Base-by-base conservation (phyloP, 1,284 basidiomycete genomes). In the Boletus mariae region DNA sequence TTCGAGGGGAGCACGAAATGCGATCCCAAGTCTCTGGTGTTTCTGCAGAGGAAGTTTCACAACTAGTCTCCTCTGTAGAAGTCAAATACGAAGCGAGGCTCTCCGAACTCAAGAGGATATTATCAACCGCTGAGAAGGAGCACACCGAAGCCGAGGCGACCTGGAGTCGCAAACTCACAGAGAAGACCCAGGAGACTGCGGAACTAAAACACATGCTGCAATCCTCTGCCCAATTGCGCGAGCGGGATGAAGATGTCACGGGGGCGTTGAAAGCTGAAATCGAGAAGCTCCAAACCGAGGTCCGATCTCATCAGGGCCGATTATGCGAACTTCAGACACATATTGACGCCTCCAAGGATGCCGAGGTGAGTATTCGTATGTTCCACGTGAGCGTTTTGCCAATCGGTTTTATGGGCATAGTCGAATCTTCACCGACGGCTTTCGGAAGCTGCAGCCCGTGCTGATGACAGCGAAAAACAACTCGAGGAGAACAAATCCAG, bases 121-220 rank as follows among this genome's bases (percentile, higher is more conserved):
- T 91, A 17, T 61, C 70, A 10, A 72, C 73, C 17, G 66, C 81
- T 23, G 90, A 93, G 69, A 81, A 78, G 61, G 92, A 94, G 65
- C 77, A 89, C 29, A 83, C 79, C 50, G 90, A 92, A 53, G 80
- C 80, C 29, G 94, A 97, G 60, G 84, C 87, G 37, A 87, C 91
- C 58, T 94, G 92, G 90, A 89, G 87, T 61, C 78, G 78, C 55
- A 94, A 87, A 62, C 71, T 93, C 37, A 79, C 79, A 32, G 87
- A 89, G 60, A 88, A 90, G 64, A 75, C 82, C 25, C 80, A 79
- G 55, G 94, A 95, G 65, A 76, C 87, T 17, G 93, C 96, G 55
- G 78, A 84, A 38, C 66, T 96, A 58, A 82, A 85, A 58, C 71
- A 71, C 29, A 66, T 78, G 40, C 65, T 93, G 40, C 81, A 81